Evolutionary conservation across 2,329 filamentous ascomycete genomes (phyloP).

Genomic region (Fusarium devonianum): DNA sequence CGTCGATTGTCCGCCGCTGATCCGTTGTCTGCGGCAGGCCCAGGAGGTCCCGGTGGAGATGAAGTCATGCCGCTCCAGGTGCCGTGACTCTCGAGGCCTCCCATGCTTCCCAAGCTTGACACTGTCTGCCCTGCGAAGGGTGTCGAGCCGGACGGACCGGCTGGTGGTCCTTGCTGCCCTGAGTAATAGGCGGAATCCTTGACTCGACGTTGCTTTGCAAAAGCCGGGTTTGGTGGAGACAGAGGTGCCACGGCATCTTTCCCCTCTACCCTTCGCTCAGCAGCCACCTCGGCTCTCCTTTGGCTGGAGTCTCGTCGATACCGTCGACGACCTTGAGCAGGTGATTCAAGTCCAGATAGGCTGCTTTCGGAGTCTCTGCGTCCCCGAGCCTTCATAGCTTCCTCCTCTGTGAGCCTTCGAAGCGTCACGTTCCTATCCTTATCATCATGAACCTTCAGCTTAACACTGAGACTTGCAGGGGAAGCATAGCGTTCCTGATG

Average conservation of each 20-base stretch:
- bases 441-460: slow-evolving; percentile 67
- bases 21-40: slow-evolving; percentile 46
- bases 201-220: slow-evolving; percentile 57
- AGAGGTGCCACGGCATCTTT: slow-evolving; percentile 53
- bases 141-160: slow-evolving; percentile 47
- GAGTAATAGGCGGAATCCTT: slow-evolving; percentile 72
- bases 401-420: slow-evolving; percentile 66
- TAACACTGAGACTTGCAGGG: slow-evolving; percentile 61
- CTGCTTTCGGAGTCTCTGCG: slow-evolving; percentile 63
- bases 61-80: slow-evolving; percentile 63
- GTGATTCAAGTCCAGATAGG: slow-evolving; percentile 63
- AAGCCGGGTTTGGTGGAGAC: slow-evolving; percentile 64
- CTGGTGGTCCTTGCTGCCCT: slow-evolving; percentile 51
- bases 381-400: slow-evolving; percentile 56
- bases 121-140: slow-evolving; percentile 51
- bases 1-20: slow-evolving; percentile 60
- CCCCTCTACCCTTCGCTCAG: slow-evolving; percentile 54
- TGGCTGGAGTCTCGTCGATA: slow-evolving; percentile 64
- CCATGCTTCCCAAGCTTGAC: slow-evolving; percentile 56
- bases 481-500: slow-evolving; percentile 51
- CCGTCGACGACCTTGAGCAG: slow-evolving; percentile 52
- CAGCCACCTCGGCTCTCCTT: slow-evolving; percentile 54
- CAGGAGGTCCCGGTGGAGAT: slow-evolving; percentile 51
- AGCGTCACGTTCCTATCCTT: slow-evolving; percentile 67
- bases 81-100: slow-evolving; percentile 57